Conservation (phyloP, 805 yeast species). For the Metahyphopichia silvanorum region DNA sequence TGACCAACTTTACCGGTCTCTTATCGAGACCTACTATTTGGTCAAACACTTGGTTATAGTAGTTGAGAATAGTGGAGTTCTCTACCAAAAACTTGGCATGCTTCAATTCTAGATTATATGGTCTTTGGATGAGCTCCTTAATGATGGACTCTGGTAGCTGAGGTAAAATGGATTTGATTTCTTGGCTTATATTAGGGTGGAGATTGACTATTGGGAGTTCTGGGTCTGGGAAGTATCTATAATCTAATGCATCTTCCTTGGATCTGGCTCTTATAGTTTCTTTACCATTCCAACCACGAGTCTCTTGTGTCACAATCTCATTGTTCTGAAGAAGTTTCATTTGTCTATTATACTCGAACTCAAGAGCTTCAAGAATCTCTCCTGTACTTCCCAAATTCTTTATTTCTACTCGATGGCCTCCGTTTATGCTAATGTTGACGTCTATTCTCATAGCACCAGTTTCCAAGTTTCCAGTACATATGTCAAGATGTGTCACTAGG, state of each 20-base stretch:
- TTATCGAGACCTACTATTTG: constrained; percentile 13
- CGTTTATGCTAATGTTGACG: constrained; percentile 81
- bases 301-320: constrained; percentile 46
- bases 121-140: constrained; percentile 39
- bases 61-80: constrained; percentile 45
- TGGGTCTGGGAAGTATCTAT: constrained; percentile 92
- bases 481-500: constrained; percentile 60
- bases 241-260: constrained; percentile 82
- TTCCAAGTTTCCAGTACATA: constrained; percentile 89
- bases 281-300: constrained; percentile 89
- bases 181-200: constrained; percentile 36
- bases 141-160: constrained; percentile 60
- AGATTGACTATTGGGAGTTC: constrained; percentile 67
- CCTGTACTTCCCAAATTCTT: constrained; percentile 85
- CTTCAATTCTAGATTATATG: constrained; percentile 59
- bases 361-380: constrained; percentile 74
- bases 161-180: constrained; percentile 47
- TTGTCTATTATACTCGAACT: constrained; percentile 74
- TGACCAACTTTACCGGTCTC: constrained; percentile 39
- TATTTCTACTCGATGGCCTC: constrained; percentile 75
- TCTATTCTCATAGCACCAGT: constrained; percentile 95
- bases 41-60: constrained; percentile 46
- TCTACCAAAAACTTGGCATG: constrained; percentile 72
- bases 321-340: constrained; percentile 40
- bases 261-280: constrained; percentile 64